phyloP scores from a whole-genome alignment of 2,329 filamentous ascomycete genomes.

The Colletotrichum higginsianum region DNA sequence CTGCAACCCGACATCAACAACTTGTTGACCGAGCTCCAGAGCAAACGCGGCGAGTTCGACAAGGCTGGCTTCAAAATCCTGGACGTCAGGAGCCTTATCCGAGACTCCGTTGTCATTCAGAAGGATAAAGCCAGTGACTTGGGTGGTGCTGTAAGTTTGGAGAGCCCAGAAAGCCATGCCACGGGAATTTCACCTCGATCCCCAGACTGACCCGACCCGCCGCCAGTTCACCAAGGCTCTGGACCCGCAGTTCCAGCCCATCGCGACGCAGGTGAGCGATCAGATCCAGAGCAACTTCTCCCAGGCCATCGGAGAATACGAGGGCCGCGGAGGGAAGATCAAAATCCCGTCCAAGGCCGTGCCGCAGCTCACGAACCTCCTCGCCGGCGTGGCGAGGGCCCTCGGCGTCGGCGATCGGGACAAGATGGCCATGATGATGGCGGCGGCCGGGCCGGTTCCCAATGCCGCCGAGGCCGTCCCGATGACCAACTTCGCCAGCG shows the following conservation, averaged over 20 bases:
- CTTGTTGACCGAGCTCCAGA: constrained; percentile 17
- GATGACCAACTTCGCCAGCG: background rate
- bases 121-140: constrained; percentile 30
- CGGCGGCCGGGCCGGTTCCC: background rate
- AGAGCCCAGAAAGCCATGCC: background rate
- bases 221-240: constrained; percentile 24
- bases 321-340: constrained; percentile 37
- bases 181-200: background rate
- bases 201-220: background rate
- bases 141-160: constrained; percentile 13
- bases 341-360: constrained; percentile 38
- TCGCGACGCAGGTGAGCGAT: background rate
- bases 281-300: constrained; percentile 31
- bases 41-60: constrained; percentile 34
- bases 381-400: constrained; percentile 28
- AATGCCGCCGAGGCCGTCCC: background rate
- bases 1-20: constrained; percentile 32
- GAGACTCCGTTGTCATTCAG: constrained; percentile 28
- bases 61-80: constrained; percentile 38
- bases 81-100: constrained; percentile 35
- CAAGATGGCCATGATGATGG: background rate
- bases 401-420: constrained; percentile 26
- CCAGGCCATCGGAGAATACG: constrained; percentile 14
- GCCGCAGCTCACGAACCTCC: constrained; percentile 25
- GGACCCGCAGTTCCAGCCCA: constrained; percentile 12